Evolutionary conservation across 163 green algal genomes (phyloP).

Genomic region (Coccomyxa subellipsoidea): DNA sequence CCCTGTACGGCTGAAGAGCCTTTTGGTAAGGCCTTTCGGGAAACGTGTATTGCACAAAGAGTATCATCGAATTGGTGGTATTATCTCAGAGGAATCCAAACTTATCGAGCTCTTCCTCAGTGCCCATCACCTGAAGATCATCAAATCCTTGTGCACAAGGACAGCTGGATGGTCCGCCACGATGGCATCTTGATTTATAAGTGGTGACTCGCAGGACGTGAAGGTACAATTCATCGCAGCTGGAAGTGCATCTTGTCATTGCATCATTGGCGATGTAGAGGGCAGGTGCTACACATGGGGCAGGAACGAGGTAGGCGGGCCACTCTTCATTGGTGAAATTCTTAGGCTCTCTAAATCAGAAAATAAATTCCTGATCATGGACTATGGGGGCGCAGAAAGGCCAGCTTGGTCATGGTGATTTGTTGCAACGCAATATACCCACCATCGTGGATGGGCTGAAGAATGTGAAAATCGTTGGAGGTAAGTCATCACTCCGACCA

Average conservation of each 20-base stretch:
- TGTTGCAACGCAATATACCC: conserved; percentile 69
- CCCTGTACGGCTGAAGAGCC: conserved; percentile 6
- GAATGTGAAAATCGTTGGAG: conserved; percentile 60
- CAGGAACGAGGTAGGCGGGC: conserved; percentile 72
- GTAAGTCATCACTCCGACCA: conserved; percentile 20
- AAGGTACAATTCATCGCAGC: conserved; percentile 72
- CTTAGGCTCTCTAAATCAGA: not conserved
- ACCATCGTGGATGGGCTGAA: conserved; percentile 58
- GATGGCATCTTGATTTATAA: not conserved
- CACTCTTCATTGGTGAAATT: not conserved
- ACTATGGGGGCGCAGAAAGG: conserved; percentile 60
- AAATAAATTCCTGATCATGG: not conserved
- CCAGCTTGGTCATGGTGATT: conserved; percentile 86
- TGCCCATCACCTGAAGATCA: too few relatives aligned
- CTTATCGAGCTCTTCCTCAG: too few relatives aligned
- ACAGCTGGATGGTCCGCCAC: too few relatives aligned
- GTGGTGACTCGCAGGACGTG: conserved; percentile 54
- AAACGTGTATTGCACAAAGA: too few relatives aligned
- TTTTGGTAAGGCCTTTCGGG: conserved; percentile 12
- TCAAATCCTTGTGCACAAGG: too few relatives aligned
- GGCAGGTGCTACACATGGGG: conserved; percentile 82
- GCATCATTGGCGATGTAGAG: conserved; percentile 63
- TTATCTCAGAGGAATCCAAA: too few relatives aligned
- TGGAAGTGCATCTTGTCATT: conserved; percentile 69
- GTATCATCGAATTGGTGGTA: too few relatives aligned